These are phyloP conservation scores for Periglandula ipomoeae DNA, from an alignment of 2,329 filamentous ascomycete species.

Conservation along the genomic window DNA sequence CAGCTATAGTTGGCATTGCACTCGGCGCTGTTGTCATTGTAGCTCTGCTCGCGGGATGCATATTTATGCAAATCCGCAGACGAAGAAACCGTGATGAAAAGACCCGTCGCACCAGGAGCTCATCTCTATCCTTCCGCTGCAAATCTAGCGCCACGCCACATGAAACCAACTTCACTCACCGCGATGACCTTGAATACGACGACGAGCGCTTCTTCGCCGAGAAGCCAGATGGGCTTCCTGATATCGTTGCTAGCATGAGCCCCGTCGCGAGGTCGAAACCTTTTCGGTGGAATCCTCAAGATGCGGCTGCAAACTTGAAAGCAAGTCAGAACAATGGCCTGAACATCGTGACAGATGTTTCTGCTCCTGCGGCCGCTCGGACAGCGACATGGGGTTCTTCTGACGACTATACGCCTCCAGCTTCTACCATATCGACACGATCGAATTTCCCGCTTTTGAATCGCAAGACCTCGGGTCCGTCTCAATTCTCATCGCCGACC, in stretches of 20 bases:
- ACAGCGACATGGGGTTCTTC: too few relatives aligned
- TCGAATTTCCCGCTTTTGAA: conserved; percentile 27
- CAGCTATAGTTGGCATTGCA: conserved; percentile 35
- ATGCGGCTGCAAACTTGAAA: too few relatives aligned
- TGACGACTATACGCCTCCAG: conserved; percentile 20
- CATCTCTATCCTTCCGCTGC: conserved; percentile 42
- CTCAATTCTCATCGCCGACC: too few relatives aligned
- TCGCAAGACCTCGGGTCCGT: too few relatives aligned
- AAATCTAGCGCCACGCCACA: too few relatives aligned
- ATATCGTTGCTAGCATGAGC: background rate
- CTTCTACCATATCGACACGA: conserved; percentile 22
- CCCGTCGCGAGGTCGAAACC: conserved; percentile 1
- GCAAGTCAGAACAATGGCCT: too few relatives aligned
- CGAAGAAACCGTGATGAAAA: conserved; percentile 24
- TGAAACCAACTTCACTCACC: too few relatives aligned
- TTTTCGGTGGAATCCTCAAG: too few relatives aligned
- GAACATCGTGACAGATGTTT: too few relatives aligned
- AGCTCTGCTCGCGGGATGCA: conserved; percentile 27
- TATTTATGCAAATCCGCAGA: conserved; percentile 37
- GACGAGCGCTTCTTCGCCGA: conserved; percentile 7
- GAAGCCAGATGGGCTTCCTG: background rate
- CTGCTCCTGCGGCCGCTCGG: too few relatives aligned
- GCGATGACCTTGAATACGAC: background rate
- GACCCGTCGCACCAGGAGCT: conserved; percentile 32
- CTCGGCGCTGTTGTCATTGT: conserved; percentile 29